These are phyloP conservation scores for Dichomitus squalens DNA, from an alignment of 1,284 basidiomycete species.

Conservation along the genomic window DNA sequence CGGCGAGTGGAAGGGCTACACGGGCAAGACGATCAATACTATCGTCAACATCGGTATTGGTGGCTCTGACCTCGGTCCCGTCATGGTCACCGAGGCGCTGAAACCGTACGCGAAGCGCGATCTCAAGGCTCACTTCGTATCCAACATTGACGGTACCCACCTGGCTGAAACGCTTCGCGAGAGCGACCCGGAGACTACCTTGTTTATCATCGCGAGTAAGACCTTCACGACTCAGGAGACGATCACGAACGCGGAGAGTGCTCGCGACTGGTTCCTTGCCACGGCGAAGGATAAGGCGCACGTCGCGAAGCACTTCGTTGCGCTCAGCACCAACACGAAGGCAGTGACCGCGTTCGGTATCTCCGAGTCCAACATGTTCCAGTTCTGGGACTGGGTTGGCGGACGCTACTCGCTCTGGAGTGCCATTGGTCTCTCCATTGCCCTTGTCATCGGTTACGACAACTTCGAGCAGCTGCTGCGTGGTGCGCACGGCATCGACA, in stretches of 20 bases:
- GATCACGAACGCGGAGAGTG: slow-evolving; percentile 96
- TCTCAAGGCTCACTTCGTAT: slow-evolving; percentile 88
- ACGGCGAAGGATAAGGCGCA: slow-evolving; percentile 86
- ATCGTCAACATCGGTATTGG: slow-evolving; percentile 99
- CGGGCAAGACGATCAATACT: slow-evolving; percentile 91
- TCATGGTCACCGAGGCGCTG: slow-evolving; percentile 98
- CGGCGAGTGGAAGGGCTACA: slow-evolving; percentile 95
- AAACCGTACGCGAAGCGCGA: slow-evolving; percentile 93
- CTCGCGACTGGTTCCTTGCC: slow-evolving; percentile 92
- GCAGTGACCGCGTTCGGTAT: slow-evolving; percentile 97
- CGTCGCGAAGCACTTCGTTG: slow-evolving; percentile 99
- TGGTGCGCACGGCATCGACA: slow-evolving; percentile 98
- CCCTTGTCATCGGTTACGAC: slow-evolving; percentile 90
- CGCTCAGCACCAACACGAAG: slow-evolving; percentile 94
- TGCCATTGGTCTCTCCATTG: slow-evolving; percentile 95
- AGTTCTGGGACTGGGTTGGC: slow-evolving; percentile 99
- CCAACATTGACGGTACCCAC: slow-evolving; percentile 99
- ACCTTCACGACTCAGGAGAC: slow-evolving; percentile 99
- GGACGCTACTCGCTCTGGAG: slow-evolving; percentile 99
- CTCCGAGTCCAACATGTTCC: slow-evolving; percentile 94
- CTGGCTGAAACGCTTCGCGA: slow-evolving; percentile 85
- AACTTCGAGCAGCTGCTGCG: slow-evolving; percentile 90
- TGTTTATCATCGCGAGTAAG: slow-evolving; percentile 98
- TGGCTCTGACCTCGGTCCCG: slow-evolving; percentile 95
- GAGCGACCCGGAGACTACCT: slow-evolving; percentile 90